Conservation (phyloP, 169 alveolate species). For the Amoebophrya sp. region DNA sequence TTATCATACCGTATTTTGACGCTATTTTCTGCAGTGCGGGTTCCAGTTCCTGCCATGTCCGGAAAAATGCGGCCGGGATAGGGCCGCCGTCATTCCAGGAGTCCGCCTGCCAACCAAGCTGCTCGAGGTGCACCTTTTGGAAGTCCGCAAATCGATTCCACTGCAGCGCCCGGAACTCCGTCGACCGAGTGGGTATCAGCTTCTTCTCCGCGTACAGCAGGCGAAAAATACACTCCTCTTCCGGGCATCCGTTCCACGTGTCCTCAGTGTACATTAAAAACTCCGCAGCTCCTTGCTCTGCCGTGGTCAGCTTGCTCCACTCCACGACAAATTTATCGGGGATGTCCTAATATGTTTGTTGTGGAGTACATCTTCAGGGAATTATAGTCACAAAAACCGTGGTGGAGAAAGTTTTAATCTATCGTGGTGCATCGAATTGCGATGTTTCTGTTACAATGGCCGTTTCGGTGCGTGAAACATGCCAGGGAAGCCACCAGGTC, state of each 20-base stretch:
- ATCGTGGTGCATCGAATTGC: no score
- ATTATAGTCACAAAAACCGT: no score
- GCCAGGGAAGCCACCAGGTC: no score
- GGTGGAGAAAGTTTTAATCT: no score
- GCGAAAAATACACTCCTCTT: not conserved
- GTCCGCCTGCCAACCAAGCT: not conserved
- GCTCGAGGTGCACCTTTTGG: constrained; percentile 14
- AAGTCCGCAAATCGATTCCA: not conserved
- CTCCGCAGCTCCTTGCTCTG: not conserved
- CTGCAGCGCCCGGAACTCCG: not conserved
- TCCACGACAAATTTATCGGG: not conserved
- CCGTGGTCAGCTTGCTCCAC: not conserved
- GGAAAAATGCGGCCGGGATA: not conserved
- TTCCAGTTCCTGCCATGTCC: not conserved
- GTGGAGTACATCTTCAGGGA: no score
- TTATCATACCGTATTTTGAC: not conserved
- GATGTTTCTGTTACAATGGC: no score
- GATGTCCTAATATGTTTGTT: no score
- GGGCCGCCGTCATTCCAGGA: constrained; percentile 1
- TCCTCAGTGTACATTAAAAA: not conserved
- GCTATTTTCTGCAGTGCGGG: not conserved
- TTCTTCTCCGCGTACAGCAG: not conserved
- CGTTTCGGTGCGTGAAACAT: no score
- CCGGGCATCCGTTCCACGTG: not conserved
- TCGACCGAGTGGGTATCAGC: not conserved